phyloP scores from a whole-genome alignment of 352 stramenopile genomes.

The Globisporangium acanthophoron region DNA sequence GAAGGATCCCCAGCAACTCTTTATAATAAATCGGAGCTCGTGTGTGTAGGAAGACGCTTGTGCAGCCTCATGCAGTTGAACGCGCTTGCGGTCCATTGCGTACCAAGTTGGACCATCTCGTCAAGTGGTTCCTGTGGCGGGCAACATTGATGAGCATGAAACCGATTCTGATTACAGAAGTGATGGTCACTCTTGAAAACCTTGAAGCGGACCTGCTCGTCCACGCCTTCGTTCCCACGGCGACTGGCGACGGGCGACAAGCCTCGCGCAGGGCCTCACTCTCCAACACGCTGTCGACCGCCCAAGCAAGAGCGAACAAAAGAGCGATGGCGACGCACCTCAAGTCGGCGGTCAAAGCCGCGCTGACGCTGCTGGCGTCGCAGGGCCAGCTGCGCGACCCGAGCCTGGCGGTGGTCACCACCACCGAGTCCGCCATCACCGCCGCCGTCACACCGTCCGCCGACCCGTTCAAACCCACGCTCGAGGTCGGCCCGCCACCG shows the following conservation, averaged over 20 bases:
- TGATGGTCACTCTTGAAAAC: no score
- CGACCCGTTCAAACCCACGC: slow-evolving; percentile 17
- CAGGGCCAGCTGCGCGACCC: slow-evolving; percentile 23
- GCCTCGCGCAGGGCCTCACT: neutral
- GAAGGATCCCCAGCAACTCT: neutral
- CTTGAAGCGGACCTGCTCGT: no score
- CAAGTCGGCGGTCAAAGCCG: slow-evolving; percentile 12
- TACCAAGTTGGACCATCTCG: no score
- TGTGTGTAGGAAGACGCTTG: neutral
- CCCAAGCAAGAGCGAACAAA: neutral
- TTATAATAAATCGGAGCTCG: slow-evolving; percentile 1
- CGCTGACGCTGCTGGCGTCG: slow-evolving; percentile 28
- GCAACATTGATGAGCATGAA: neutral
- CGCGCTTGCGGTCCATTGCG: no score
- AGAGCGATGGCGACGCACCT: slow-evolving; percentile 10
- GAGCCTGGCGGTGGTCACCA: neutral
- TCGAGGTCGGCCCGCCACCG: slow-evolving; percentile 34
- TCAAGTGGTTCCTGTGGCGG: no score
- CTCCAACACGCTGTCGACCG: neutral
- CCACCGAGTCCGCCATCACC: slow-evolving; percentile 5
- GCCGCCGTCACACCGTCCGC: slow-evolving; percentile 1
- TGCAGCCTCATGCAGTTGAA: no score
- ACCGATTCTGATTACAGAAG: neutral
- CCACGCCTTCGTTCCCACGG: no score
- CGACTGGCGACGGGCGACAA: neutral